Percentiles rank a stretch among this genome's conserved stretches.
Conservation (phyloP, 345 rosid genomes). For the Xanthoceras sorbifolium region DNA sequence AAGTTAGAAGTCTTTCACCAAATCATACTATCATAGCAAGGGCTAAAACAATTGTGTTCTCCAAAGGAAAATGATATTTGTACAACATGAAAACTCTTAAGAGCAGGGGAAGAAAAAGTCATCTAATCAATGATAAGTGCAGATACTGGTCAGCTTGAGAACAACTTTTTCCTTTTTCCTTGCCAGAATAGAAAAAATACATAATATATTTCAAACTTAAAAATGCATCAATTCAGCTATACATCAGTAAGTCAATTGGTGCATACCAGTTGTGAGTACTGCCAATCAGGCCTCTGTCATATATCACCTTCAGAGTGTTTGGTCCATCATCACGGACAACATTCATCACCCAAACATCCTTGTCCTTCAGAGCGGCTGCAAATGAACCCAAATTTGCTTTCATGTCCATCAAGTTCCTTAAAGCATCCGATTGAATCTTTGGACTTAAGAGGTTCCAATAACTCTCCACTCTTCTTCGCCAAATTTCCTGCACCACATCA, state of each 20-base stretch:
- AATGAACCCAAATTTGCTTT: constrained; percentile 92
- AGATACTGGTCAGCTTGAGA: not conserved
- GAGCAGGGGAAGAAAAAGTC: not conserved
- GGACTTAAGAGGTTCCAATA: constrained; percentile 85
- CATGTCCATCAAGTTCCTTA: constrained; percentile 98
- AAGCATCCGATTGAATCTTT: constrained; percentile 60
- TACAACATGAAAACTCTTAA: not conserved
- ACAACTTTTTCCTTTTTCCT: not conserved
- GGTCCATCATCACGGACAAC: constrained; percentile 79
- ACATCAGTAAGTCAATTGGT: not conserved
- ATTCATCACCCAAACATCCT: constrained; percentile 95
- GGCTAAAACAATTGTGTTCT: not conserved
- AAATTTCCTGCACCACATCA: constrained; percentile 54
- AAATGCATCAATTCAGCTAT: not conserved
- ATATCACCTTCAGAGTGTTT: constrained; percentile 77
- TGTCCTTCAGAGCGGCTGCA: constrained; percentile 81
- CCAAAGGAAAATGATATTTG: not conserved
- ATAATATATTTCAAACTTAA: not conserved
- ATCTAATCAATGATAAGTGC: not conserved
- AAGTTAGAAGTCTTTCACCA: not conserved
- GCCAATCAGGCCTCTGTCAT: constrained; percentile 89
- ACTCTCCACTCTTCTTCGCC: constrained; percentile 72
- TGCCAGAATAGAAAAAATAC: not conserved
- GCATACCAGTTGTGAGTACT: constrained; percentile 77
- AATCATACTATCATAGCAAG: not conserved